Conservation (phyloP, 495 filamentous ascomycete genomes). For the Penicillium cinerascens region DNA sequence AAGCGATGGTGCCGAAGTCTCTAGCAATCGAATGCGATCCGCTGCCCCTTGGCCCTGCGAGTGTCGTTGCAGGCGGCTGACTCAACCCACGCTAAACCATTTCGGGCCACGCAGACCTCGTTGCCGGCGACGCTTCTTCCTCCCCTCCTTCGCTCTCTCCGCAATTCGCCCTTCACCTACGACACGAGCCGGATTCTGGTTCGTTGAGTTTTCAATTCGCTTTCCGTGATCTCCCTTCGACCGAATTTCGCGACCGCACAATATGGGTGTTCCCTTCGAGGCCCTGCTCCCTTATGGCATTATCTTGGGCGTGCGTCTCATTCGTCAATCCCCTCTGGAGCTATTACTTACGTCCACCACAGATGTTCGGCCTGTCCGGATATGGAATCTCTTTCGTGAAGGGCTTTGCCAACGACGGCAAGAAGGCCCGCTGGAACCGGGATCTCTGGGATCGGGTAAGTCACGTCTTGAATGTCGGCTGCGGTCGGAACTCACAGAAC, state of each 20-base stretch:
- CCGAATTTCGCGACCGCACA: constrained; percentile 23
- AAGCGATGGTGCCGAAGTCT: constrained; percentile 24
- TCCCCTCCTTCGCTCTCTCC: constrained; percentile 23
- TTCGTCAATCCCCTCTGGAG: constrained; percentile 17
- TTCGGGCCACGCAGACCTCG: constrained; percentile 33
- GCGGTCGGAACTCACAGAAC: constrained; percentile 23
- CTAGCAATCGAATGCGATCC: constrained; percentile 36
- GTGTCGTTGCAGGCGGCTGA: constrained; percentile 45
- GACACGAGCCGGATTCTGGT: constrained; percentile 4
- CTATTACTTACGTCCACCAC: constrained; percentile 28
- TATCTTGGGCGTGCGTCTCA: constrained; percentile 69
- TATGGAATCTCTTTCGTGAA: constrained; percentile 69
- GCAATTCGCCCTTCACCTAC: constrained; percentile 9
- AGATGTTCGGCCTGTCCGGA: constrained; percentile 92
- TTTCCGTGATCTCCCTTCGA: neutral
- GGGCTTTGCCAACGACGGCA: constrained; percentile 81
- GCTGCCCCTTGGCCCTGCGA: constrained; percentile 38
- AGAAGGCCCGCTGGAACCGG: constrained; percentile 74
- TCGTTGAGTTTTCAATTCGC: constrained; percentile 4
- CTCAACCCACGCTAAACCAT: constrained; percentile 41
- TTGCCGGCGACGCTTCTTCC: constrained; percentile 7
- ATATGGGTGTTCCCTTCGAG: constrained; percentile 96
- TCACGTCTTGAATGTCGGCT: constrained; percentile 31
- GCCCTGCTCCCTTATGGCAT: constrained; percentile 91
- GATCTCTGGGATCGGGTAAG: constrained; percentile 94